Percentiles rank a stretch among this genome's conserved stretches.
These are phyloP conservation scores for Delonix regia DNA, from an alignment of 306 rosid genomes.

Conservation along the genomic window DNA sequence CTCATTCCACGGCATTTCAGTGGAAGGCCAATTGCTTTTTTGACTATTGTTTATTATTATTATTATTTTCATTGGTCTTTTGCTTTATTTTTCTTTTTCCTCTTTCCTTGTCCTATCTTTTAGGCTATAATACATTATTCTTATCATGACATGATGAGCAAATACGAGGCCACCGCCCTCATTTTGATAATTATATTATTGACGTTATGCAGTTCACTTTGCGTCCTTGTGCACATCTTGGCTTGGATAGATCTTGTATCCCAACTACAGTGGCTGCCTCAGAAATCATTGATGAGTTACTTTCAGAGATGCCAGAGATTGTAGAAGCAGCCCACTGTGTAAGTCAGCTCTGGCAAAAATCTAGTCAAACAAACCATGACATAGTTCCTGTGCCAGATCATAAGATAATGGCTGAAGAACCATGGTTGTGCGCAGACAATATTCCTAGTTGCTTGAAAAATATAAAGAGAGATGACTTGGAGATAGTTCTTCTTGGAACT, in stretches of 20 bases:
- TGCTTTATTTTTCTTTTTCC: no score
- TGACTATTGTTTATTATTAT: no score
- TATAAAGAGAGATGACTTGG: slow-evolving; percentile 89
- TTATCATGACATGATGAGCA: neutral
- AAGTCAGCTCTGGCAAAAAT: slow-evolving; percentile 60
- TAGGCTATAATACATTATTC: no score
- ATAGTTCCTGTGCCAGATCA: slow-evolving; percentile 37
- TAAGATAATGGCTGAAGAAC: slow-evolving; percentile 67
- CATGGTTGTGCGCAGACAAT: slow-evolving; percentile 64
- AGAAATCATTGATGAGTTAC: slow-evolving; percentile 67
- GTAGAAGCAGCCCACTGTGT: slow-evolving; percentile 71
- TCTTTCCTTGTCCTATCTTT: no score
- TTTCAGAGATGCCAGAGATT: slow-evolving; percentile 77
- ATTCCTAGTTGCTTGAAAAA: slow-evolving; percentile 79
- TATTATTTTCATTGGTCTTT: no score
- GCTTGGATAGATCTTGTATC: slow-evolving; percentile 78
- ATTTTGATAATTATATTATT: slow-evolving; percentile 26
- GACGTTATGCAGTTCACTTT: slow-evolving; percentile 70
- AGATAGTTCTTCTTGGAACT: slow-evolving; percentile 94
- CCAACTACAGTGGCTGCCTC: slow-evolving; percentile 54
- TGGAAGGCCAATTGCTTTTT: no score
- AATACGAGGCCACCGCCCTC: neutral
- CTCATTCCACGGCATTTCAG: no score
- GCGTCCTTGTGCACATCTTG: slow-evolving; percentile 78
- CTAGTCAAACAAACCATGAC: slow-evolving; percentile 46